phyloP scores from a whole-genome alignment of 139 green algal species.

The Chlamydomonas sp. region DNA sequence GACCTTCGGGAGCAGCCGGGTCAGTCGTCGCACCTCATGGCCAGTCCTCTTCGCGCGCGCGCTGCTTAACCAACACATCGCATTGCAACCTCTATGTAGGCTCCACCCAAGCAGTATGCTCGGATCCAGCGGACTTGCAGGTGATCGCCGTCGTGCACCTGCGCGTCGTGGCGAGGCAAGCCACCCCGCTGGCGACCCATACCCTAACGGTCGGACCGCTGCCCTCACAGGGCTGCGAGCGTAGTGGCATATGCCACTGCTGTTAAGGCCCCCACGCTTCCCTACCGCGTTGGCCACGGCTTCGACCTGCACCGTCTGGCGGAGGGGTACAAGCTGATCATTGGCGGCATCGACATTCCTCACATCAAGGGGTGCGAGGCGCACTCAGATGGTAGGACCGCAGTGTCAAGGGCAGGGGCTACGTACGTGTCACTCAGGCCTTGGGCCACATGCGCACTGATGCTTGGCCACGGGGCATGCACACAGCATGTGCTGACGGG shows the following conservation, averaged over 20 bases:
- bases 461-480: too few relatives aligned
- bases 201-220: too few relatives aligned
- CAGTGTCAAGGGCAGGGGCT: too few relatives aligned
- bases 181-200: too few relatives aligned
- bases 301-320: conserved; percentile 93
- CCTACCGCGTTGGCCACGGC: conserved; percentile 86
- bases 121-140: conserved; percentile 13
- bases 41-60: too few relatives aligned
- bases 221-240: background rate
- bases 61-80: background rate
- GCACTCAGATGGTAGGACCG: conserved; percentile 88
- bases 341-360: conserved; percentile 95
- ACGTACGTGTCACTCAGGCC: too few relatives aligned
- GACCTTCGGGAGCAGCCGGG: conserved; percentile 7
- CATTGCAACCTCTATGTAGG: background rate
- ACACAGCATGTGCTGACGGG: too few relatives aligned
- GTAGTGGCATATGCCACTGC: background rate
- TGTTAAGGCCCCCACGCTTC: conserved; percentile 43
- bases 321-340: conserved; percentile 92
- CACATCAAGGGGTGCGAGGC: conserved; percentile 96
- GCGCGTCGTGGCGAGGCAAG: background rate
- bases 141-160: background rate
- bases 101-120: background rate
- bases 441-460: too few relatives aligned
- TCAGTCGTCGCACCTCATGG: background rate